Base-by-base conservation (phyloP, 202 grass and related monocot genomes). In the Saccharum hybrid region DNA sequence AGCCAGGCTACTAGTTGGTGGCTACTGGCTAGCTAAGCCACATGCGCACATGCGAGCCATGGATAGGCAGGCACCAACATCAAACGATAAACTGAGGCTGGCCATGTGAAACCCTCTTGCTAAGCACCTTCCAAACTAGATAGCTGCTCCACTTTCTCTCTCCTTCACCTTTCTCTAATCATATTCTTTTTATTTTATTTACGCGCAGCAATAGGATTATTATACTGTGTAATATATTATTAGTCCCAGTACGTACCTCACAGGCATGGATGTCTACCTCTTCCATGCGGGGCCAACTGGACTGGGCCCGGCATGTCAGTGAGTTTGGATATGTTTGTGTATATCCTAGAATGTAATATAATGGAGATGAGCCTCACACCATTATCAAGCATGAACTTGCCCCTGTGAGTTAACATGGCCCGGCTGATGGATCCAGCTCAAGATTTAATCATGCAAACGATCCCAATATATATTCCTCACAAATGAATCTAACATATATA, bases 61-160 rank as follows among this genome's bases (percentile, higher is more conserved):
- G 8, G 51, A 64, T 16, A 45, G 1, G 8, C 13, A 48, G 21
- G 18, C 41, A 36, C 30, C 77, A n/a, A 8, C 18, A 68, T 6
- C 5, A 43, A 38, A 6, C 70, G 18, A 56, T 57, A 75, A 59
- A 52, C 75, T 12, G 66, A 79, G 72, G 72, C 52, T 85, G 86
- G 84, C 84, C 89, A 91, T 91, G 89, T 91, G 89, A 91, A 82
- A 52, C 82, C 89, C 89, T 91, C 89, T 91, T 68, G 67, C 89
- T 75, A 54, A 85, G 89, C 85, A 91, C 41, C 89, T 91, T 91
- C 89, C 85, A 88, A 91, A 79, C 56, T 22, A 57, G 2, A n/a
- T 54, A 22, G 3, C 45, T 48, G 14, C 56, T 59, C 56, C 19
- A 10, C 56, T 62, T 23, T 62, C 22, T 62, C 59, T 62, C 59